Conservation (phyloP, 2,329 filamentous ascomycete species). For the Microdochium trichocladiopsis region DNA sequence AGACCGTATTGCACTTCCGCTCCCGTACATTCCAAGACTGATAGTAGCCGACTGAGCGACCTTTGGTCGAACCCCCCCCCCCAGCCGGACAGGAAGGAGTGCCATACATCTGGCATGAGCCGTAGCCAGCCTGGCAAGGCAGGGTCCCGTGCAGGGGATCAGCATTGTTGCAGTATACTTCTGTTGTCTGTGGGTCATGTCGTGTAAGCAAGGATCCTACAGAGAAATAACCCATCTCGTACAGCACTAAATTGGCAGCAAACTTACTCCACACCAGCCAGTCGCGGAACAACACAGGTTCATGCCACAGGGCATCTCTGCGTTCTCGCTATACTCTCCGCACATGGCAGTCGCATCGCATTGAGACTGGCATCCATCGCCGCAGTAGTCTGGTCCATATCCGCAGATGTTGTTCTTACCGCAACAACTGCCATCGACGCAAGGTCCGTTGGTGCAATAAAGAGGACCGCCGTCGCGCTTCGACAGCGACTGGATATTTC, state of each 20-base stretch:
- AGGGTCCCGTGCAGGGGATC: conserved; percentile 7
- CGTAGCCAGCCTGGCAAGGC: conserved; percentile 24
- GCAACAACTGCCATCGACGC: not conserved
- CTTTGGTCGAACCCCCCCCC: no score
- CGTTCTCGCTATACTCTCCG: conserved; percentile 12
- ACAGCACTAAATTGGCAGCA: not conserved
- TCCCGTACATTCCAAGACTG: no score
- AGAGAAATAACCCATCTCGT: not conserved
- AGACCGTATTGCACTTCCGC: no score
- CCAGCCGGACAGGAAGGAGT: no score
- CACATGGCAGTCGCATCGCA: conserved; percentile 22
- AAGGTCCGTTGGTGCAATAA: not conserved
- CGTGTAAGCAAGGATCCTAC: no score
- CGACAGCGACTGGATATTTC: not conserved
- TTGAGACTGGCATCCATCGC: conserved; percentile 1
- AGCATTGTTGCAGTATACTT: conserved; percentile 12
- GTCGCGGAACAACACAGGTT: conserved; percentile 17
- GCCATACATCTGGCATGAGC: no score
- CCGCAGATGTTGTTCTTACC: conserved; percentile 1
- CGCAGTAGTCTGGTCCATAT: conserved; percentile 3
- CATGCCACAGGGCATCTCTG: conserved; percentile 14
- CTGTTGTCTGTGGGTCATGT: conserved; percentile 8
- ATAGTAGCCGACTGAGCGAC: no score
- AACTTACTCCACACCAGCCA: conserved; percentile 15
- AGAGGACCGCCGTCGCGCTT: not conserved